Percentiles rank a stretch among this genome's conserved stretches.
Evolutionary conservation across 352 stramenopile species (phyloP).

Genomic region (Globisporangium spinosum): DNA sequence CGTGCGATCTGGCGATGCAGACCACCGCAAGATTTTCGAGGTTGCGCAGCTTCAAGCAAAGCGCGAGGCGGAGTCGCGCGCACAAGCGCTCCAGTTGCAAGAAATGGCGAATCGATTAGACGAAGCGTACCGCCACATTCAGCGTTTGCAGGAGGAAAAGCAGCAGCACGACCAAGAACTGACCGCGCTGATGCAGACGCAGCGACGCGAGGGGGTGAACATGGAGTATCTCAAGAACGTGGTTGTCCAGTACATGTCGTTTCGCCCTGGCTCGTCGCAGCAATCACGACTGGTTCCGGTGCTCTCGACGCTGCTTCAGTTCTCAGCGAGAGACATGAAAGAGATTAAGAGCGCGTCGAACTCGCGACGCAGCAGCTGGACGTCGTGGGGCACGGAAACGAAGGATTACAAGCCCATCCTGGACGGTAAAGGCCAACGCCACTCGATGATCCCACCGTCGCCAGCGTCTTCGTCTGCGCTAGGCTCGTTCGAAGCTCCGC

Average conservation of each 20-base stretch:
- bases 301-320: conserved; percentile 83
- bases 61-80: conserved; percentile 60
- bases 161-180: conserved; percentile 61
- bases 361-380: conserved; percentile 67
- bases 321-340: conserved; percentile 66
- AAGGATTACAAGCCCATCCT: conserved; percentile 73
- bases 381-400: conserved; percentile 48
- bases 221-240: conserved; percentile 92
- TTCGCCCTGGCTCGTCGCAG: conserved; percentile 77
- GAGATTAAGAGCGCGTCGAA: conserved; percentile 65
- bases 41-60: conserved; percentile 84
- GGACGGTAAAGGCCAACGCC: conserved; percentile 25
- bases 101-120: conserved; percentile 45
- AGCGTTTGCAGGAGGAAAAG: conserved; percentile 59
- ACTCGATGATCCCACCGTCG: conserved; percentile 23
- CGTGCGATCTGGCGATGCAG: conserved; percentile 74
- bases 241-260: conserved; percentile 89
- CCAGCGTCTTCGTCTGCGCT: conserved; percentile 15
- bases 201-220: conserved; percentile 83
- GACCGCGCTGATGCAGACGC: conserved; percentile 69
- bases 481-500: conserved; percentile 15
- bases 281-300: conserved; percentile 75
- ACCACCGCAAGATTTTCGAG: conserved; percentile 87
- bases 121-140: conserved; percentile 39
- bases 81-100: conserved; percentile 52